Evolutionary conservation across 2,329 filamentous ascomycete species (phyloP).

Genomic region (Paracoccidioides brasiliensis): DNA sequence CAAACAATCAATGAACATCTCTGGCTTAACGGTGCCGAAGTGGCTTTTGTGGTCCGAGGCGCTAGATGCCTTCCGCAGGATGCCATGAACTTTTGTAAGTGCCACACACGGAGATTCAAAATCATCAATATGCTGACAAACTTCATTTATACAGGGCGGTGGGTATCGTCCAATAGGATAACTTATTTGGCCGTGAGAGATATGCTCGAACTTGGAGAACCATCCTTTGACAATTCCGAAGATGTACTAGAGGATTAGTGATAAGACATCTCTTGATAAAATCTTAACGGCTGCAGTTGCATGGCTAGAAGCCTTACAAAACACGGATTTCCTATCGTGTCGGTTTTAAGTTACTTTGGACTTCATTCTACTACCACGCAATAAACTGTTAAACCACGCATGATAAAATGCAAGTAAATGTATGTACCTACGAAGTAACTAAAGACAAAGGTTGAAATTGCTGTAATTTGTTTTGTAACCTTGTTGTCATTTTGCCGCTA

Average conservation of each 20-base stretch:
- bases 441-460: no score
- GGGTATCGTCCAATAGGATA: conserved; percentile 12
- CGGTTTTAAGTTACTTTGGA: no score
- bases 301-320: no score
- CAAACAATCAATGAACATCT: conserved; percentile 14
- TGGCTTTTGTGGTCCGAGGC: conserved; percentile 10
- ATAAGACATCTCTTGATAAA: neutral
- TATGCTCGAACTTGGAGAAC: conserved; percentile 7
- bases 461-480: no score
- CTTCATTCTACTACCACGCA: no score
- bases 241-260: neutral
- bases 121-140: neutral
- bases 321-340: no score
- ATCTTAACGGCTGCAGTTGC: no score
- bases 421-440: no score
- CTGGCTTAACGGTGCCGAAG: conserved; percentile 13
- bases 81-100: conserved; percentile 18
- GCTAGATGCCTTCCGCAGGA: conserved; percentile 12
- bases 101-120: no score
- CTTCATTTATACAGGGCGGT: conserved; percentile 12
- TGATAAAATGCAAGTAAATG: no score
- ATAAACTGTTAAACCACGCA: no score
- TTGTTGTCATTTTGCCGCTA: no score
- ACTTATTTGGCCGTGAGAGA: conserved; percentile 16
- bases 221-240: neutral